Conservation (phyloP, 2,329 filamentous ascomycete genomes). For the Pseudocercospora pini-densiflorae region DNA sequence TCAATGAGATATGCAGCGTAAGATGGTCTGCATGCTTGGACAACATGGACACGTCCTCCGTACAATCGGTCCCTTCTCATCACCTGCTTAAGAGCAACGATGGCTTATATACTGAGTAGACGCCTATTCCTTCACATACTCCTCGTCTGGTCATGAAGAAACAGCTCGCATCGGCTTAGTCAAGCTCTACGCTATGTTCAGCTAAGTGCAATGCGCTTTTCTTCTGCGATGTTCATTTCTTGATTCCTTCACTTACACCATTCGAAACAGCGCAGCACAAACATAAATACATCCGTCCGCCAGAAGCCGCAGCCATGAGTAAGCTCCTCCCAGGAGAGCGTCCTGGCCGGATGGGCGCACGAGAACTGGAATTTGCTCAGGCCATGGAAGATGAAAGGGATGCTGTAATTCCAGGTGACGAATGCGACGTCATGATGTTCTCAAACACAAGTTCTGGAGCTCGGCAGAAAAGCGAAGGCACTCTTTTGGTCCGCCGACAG, state of each 20-base stretch:
- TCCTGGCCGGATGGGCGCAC: background rate
- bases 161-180: constrained; percentile 1
- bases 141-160: no score
- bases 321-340: background rate
- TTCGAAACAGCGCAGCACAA: background rate
- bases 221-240: background rate
- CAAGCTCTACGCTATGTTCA: background rate
- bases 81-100: no score
- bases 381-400: background rate
- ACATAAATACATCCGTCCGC: background rate
- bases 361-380: background rate
- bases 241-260: background rate
- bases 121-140: no score
- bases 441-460: background rate
- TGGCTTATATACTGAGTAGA: no score
- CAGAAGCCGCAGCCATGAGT: background rate
- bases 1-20: no score
- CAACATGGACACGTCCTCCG: no score
- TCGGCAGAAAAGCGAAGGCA: background rate
- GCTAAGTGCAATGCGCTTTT: background rate
- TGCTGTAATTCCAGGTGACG: background rate
- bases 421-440: background rate
- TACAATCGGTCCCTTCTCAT: no score
- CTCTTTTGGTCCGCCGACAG: background rate
- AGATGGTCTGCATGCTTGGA: no score